Evolutionary conservation across 2,329 filamentous ascomycete species (phyloP).

Genomic region (Penicillium psychrosexuale): DNA sequence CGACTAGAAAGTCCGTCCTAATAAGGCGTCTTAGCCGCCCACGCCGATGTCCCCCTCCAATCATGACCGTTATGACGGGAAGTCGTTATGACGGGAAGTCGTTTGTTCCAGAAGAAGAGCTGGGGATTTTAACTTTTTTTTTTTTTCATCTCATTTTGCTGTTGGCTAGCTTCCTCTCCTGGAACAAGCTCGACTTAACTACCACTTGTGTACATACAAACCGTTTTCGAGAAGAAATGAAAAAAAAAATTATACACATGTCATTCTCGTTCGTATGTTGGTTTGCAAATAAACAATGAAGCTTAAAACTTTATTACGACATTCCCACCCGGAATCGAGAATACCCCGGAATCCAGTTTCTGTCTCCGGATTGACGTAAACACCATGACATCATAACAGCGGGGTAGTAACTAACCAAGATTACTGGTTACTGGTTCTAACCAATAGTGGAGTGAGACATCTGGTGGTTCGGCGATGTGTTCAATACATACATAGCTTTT

Average conservation of each 20-base stretch:
- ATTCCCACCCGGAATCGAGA: background rate
- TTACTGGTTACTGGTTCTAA: no score
- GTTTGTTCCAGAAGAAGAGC: slow-evolving; percentile 15
- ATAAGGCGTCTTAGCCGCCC: slow-evolving; percentile 13
- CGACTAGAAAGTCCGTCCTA: slow-evolving; percentile 19
- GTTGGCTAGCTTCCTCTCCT: background rate
- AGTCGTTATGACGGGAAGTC: slow-evolving; percentile 23
- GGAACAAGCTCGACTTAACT: background rate
- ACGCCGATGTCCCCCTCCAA: slow-evolving; percentile 9
- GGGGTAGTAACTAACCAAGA: no score
- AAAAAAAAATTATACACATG: slow-evolving; percentile 12
- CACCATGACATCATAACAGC: background rate
- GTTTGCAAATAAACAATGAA: background rate
- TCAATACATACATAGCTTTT: no score
- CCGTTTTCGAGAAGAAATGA: slow-evolving; percentile 8
- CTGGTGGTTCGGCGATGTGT: no score
- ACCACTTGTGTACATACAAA: slow-evolving; percentile 19
- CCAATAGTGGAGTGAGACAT: no score
- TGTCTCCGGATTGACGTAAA: no score
- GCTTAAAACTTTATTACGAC: background rate
- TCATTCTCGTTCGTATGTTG: background rate
- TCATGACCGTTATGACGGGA: slow-evolving; percentile 25
- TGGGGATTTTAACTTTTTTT: slow-evolving; percentile 1
- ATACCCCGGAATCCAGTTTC: background rate
- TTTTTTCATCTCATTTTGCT: slow-evolving; percentile 1